Base-by-base conservation (phyloP, 2,329 filamentous ascomycete genomes). In the Talaromyces sp. region DNA sequence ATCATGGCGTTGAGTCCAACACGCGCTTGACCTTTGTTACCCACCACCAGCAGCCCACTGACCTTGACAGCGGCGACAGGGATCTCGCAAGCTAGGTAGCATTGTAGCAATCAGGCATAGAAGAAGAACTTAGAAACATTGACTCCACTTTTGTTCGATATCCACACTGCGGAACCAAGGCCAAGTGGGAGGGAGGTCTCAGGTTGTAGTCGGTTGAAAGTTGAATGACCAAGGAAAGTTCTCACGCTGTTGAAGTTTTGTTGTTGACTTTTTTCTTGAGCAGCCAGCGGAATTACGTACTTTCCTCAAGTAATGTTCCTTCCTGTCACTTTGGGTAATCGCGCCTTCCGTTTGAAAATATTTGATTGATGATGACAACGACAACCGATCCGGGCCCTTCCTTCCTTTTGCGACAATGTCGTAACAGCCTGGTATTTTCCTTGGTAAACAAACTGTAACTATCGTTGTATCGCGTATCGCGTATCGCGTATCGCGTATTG, bases 361-460 rank as follows among this genome's bases (percentile, higher is more conserved):
- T 17, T 40, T 11, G 39, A 35, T 40, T 11, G 39, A 35, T 19
- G 28, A 33, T 31, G n/a, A 21, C 45, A 28, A 28, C 25, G 21
- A 45, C 22, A n/a, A 6, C 41, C n/a, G 45, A n/a, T 33, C 45
- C n/a, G 45, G 28, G 25, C 28, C 19, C 33, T 52, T 52, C 48
- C 48, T 52, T 52, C 35, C 48, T 39, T 36, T 52, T 39, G 19
- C 48, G 48, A 52, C 33, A 21, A 51, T 36, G 31, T 36, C 48
- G 48, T 51, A 51, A 51, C 31, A 15, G 10, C 15, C 19, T 37
- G 35, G 45, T 48, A 48, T 48, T 48, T 48, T n/a, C 28, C 45
- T 5, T 21, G 45, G 45, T 48, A 48, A 35, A 8, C 10, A 21
- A 11, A n/a, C 17, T 25, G 33, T 52, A 52, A 52, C 19, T 17